Evolutionary conservation across 495 filamentous ascomycete genomes (phyloP), one percentile per base, ranked within the genome.

Genomic region (Aspergillus carlsbadensis): DNA sequence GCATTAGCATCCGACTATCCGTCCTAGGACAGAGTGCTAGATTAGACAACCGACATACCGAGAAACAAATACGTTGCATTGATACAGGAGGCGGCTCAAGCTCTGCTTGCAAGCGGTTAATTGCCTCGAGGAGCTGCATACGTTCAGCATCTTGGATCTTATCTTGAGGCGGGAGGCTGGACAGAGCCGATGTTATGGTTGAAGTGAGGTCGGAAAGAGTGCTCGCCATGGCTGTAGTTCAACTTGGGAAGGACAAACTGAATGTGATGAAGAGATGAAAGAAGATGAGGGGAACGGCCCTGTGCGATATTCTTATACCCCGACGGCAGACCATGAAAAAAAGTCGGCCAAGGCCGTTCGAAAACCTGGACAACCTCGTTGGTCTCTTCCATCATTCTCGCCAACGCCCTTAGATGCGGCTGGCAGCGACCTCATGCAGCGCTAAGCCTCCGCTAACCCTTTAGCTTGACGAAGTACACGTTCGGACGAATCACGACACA

Each of bases 31-130:
- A 47, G 26, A 36, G 10, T 15, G 15, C 3, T n/a, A 35, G 31
- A 33, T 1, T 20, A 10, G 7, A 26, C 21, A 21, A 21, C 6
- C 17, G 10, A 26, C 45, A 18, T 51, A 57, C 54, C 54, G 35
- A 39, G 26, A 40, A 24, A 31, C 54, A 43, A 37, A 57, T 20
- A 29, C 46, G 13, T 18, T 41, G 45, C 10, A 57, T 18, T 10
- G 56, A n/a, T 41, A 53, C 15, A 5, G 10, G 17, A 11, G 56
- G 56, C 2, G 56, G 56, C 41, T 52, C 56, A n/a, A 58, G 41
- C 48, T 26, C 40, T 10, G 20, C 56, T 33, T 43, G 48, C 5
- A 58, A 31, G 18, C 47, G 29, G 20, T 34, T 35, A 5, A 58
- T 58, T 2, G 34, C 40, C 5, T 33, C 48, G 1, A 58, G 39